Evolutionary conservation across 768 basidiomycete species (phyloP).

Genomic region (Aureoboletus auriporus): DNA sequence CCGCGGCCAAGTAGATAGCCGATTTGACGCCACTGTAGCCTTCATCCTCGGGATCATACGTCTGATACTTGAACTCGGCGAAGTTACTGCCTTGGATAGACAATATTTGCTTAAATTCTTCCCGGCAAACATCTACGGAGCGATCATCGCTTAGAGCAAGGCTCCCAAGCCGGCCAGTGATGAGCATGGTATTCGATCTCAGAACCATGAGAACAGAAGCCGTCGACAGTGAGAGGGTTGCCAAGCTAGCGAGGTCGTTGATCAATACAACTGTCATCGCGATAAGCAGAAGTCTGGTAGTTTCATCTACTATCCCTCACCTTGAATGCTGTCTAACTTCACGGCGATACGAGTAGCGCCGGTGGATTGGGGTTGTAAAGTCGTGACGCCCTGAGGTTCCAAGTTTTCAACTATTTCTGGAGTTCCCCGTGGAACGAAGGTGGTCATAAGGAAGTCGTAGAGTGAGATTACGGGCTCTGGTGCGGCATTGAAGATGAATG

Average conservation of each 20-base stretch:
- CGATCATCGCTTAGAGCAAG: constrained; percentile 79
- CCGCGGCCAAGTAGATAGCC: constrained; percentile 75
- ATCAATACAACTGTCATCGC: constrained; percentile 62
- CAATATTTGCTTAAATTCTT: constrained; percentile 78
- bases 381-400: constrained; percentile 5
- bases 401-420: constrained; percentile 5
- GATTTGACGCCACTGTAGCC: constrained; percentile 80
- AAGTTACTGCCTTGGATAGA: constrained; percentile 94
- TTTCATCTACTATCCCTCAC: constrained; percentile 36
- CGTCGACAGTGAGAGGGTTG: constrained; percentile 86
- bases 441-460: constrained; percentile 97
- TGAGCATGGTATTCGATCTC: constrained; percentile 64
- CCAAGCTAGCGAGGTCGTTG: constrained; percentile 64
- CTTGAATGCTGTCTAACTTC: constrained; percentile 79
- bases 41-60: constrained; percentile 71
- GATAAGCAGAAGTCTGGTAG: constrained; percentile 9
- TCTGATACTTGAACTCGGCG: constrained; percentile 92
- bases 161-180: constrained; percentile 80
- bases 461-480: constrained; percentile 88
- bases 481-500: constrained; percentile 82
- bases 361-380: constrained; percentile 10
- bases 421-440: constrained; percentile 63
- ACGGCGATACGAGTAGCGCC: constrained; percentile 78
- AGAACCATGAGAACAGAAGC: constrained; percentile 82
- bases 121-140: constrained; percentile 42